Conservation (phyloP, 2,329 filamentous ascomycete genomes). For the Nigrospora osmanthi region DNA sequence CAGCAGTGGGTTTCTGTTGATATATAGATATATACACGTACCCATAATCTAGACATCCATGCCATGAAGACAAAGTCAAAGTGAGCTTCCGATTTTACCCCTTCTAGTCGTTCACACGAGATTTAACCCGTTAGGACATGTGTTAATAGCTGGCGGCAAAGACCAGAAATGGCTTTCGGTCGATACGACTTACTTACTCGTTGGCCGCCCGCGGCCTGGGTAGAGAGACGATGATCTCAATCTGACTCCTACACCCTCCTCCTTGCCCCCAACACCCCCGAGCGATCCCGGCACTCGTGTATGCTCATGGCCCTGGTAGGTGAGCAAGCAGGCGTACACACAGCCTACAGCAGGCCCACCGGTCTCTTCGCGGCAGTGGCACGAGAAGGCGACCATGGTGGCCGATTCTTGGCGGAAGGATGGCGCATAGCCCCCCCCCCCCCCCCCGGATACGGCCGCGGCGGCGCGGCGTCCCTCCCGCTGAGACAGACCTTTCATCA, state of each 20-base stretch:
- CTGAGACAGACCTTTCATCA: too few relatives aligned
- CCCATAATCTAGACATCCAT: not conserved
- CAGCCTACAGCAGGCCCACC: conserved; percentile 18
- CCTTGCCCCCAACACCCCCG: conserved; percentile 13
- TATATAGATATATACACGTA: not conserved
- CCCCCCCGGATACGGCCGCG: too few relatives aligned
- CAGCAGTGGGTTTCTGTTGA: not conserved
- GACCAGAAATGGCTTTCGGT: not conserved
- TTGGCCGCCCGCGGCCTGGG: conserved; percentile 21
- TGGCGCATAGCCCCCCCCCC: too few relatives aligned
- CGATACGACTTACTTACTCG: conserved; percentile 7
- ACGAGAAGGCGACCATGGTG: conserved; percentile 20
- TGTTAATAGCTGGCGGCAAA: not conserved
- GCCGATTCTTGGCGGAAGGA: conserved; percentile 6
- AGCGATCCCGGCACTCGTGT: conserved; percentile 22
- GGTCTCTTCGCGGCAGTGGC: conserved; percentile 15
- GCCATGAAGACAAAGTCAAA: not conserved
- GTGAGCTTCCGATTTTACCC: too few relatives aligned
- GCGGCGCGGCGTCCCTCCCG: too few relatives aligned
- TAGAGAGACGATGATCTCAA: conserved; percentile 23
- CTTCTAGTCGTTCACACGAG: too few relatives aligned
- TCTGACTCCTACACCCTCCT: conserved; percentile 9
- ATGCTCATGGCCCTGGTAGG: conserved; percentile 22
- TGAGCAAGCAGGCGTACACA: conserved; percentile 17
- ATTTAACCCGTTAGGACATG: too few relatives aligned